Base-by-base conservation (phyloP, 148 eudicot species). In the Rhododendron molle region DNA sequence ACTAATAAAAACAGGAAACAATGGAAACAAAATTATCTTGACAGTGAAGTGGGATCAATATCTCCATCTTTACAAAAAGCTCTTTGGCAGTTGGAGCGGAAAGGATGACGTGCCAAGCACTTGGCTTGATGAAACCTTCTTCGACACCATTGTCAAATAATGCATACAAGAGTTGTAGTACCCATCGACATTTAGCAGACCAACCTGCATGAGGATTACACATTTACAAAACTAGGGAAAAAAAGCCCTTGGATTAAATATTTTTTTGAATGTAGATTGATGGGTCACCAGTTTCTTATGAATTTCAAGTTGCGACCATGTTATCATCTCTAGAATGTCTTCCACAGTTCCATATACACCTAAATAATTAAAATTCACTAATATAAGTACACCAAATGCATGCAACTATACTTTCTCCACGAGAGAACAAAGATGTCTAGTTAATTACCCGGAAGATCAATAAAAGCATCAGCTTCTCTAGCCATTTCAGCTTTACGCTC, bases 331-430 rank as follows among this genome's bases (percentile, higher is more conserved):
- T 87, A 96, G 74, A 54, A 88, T 49, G 88, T 95, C 99, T 78
- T 96, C 98, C 99, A 96, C 91, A 65, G 99, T 96, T 85, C 98
- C 98, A 89, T 92, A 96, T 81, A 98, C 99, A 87, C 99, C 99
- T 96, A 89, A 40, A 52, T 71, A 62, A 85, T 30, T 46, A 20
- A 73, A 83, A 80, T 23, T 73, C 81, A 74, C 32, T n/a, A 72
- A 40, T 84, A 74, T 67, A 28, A 79, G 46, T 60, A 49, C 15
- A 49, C 67, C 54, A 21, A 21, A 28, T 26, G 52, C 2, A 74
- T 4, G 36, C 34, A 65, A 21, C 40, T 9, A 73, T 21, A 10
- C 65, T 72, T 47, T 28, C 44, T 71, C 26, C 21, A 9, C 6
- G 20, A 32, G 72, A 52, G 79, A 83, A 46, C 46, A 71, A 1